Percentiles rank a stretch among this genome's conserved stretches.
These are phyloP conservation scores for Cantharellus cinnabarinus DNA, from an alignment of 768 basidiomycete genomes.

Conservation along the genomic window DNA sequence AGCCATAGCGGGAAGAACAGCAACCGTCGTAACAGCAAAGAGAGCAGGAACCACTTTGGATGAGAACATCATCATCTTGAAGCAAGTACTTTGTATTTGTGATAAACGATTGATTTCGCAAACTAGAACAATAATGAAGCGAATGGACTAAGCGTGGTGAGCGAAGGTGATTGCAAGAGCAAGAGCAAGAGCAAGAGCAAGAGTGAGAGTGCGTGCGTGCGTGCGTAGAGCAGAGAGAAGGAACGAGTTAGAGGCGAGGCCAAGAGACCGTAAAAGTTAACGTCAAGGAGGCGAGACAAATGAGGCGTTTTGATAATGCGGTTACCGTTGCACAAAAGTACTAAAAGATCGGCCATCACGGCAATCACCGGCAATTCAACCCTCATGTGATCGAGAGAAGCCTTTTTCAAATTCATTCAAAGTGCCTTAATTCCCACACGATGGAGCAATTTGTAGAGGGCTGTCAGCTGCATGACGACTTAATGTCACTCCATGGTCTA, in stretches of 20 bases:
- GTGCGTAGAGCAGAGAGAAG: background rate
- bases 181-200: background rate
- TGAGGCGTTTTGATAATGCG: background rate
- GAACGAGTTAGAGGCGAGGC: no score
- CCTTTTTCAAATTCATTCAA: no score
- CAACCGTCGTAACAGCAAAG: background rate
- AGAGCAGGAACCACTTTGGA: background rate
- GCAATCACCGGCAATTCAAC: background rate
- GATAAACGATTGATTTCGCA: background rate
- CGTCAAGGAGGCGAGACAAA: background rate
- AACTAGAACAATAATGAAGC: background rate
- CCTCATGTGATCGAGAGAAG: background rate
- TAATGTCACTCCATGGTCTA: no score
- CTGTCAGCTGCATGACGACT: no score
- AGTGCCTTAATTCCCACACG: no score
- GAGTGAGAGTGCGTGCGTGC: background rate
- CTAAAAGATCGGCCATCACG: background rate
- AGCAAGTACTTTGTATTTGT: background rate
- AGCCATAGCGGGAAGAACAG: background rate
- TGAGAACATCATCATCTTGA: no score
- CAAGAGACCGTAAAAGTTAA: no score
- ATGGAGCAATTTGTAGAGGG: no score
- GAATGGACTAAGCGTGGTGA: background rate
- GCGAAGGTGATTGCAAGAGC: background rate
- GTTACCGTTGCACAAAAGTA: background rate